Conservation (phyloP, 345 rosid species). For the Linum lewisii region DNA sequence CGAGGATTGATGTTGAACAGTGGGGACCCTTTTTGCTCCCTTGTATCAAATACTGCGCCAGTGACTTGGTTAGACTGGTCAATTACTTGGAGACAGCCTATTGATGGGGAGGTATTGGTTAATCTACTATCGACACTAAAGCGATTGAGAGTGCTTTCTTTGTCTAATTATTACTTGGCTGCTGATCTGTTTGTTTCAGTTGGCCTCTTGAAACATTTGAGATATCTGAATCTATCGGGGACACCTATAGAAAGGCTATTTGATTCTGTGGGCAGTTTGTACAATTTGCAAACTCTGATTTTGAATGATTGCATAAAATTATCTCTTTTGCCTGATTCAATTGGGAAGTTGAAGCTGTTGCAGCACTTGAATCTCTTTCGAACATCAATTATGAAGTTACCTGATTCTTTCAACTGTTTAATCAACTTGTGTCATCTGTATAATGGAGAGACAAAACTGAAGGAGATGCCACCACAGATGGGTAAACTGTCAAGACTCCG, state of each 20-base stretch:
- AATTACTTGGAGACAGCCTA: background rate
- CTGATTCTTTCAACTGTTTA: background rate
- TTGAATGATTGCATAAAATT: background rate
- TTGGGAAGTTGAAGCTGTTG: background rate
- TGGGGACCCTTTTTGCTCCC: background rate
- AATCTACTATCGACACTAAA: background rate
- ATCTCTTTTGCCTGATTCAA: background rate
- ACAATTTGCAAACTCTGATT: background rate
- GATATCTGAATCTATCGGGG: slow-evolving; percentile 1
- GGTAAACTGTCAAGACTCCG: background rate
- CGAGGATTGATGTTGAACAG: too few relatives aligned
- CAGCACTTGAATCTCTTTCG: background rate
- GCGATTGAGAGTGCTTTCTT: background rate
- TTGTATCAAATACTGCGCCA: background rate
- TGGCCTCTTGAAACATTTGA: slow-evolving; percentile 4
- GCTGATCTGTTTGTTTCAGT: background rate
- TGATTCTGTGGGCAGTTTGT: background rate
- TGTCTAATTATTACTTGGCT: background rate
- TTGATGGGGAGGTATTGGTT: background rate
- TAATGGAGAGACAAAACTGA: background rate
- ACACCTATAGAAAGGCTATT: background rate
- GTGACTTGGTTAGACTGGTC: background rate
- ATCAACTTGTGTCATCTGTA: background rate
- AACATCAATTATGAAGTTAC: background rate
- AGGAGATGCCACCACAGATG: background rate